phyloP scores from a whole-genome alignment of 2,329 filamentous ascomycete species.

The Cytospora piceae region DNA sequence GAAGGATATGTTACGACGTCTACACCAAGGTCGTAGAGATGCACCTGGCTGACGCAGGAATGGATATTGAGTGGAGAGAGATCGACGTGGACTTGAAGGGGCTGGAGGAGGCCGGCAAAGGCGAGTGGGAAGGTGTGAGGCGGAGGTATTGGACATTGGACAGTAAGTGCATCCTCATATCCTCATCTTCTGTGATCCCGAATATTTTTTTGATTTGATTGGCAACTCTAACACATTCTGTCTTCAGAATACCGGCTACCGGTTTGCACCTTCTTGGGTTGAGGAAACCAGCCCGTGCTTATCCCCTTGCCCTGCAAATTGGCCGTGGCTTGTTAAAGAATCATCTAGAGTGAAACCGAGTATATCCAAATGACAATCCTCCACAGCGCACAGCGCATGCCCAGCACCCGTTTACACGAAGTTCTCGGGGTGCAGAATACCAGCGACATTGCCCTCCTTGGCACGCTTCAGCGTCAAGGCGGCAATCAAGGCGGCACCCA shows the following conservation, averaged over 20 bases:
- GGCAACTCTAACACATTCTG: constrained; percentile 34
- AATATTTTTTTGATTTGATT: constrained; percentile 23
- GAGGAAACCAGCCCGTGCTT: constrained; percentile 32
- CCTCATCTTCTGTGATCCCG: not conserved
- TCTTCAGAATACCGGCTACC: constrained; percentile 70
- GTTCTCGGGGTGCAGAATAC: constrained; percentile 68
- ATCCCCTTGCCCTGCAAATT: not conserved
- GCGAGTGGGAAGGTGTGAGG: constrained; percentile 86
- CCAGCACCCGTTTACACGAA: constrained; percentile 47
- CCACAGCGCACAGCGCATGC: not conserved
- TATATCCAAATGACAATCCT: not conserved
- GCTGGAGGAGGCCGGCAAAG: constrained; percentile 67
- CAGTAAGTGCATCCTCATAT: constrained; percentile 49
- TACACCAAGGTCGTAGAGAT: constrained; percentile 92
- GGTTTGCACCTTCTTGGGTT: constrained; percentile 74
- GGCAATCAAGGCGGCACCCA: constrained; percentile 95
- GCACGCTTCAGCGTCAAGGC: constrained; percentile 69
- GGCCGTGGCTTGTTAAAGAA: not conserved
- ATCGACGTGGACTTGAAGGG: constrained; percentile 70
- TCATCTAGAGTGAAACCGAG: constrained; percentile 8
- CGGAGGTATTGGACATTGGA: constrained; percentile 89
- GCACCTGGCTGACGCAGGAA: constrained; percentile 84
- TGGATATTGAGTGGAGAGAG: constrained; percentile 86
- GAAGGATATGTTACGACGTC: constrained; percentile 93
- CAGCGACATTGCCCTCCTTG: constrained; percentile 64